Conservation (phyloP, 768 basidiomycete genomes). For the Saitozyma podzolica region DNA sequence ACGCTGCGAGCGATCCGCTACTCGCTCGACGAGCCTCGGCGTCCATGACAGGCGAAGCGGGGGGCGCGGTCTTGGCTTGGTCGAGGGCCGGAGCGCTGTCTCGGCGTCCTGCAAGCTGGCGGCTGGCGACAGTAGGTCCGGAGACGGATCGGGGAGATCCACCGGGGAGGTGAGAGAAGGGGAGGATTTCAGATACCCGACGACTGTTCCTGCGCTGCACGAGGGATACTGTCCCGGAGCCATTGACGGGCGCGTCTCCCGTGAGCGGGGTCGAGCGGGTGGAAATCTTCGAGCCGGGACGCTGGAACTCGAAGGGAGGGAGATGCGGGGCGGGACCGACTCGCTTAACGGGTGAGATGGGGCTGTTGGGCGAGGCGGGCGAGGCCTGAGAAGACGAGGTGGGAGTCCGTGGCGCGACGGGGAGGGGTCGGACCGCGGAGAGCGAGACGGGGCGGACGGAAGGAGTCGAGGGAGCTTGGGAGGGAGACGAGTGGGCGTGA, state of each 20-base stretch:
- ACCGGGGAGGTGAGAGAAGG: constrained; percentile 3
- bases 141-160: not conserved
- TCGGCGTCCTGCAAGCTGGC: not conserved
- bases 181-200: constrained; percentile 5
- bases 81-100: not conserved
- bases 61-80: constrained; percentile 1
- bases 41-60: constrained; percentile 2
- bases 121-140: not conserved
- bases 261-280: constrained; percentile 9
- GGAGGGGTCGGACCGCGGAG: constrained; percentile 5
- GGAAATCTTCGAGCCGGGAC: constrained; percentile 1
- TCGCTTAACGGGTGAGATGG: constrained; percentile 3
- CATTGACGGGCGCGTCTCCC: not conserved
- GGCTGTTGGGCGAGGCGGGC: not conserved
- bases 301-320: constrained; percentile 36
- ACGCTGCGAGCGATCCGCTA: no score
- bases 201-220: constrained; percentile 1
- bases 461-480: not conserved
- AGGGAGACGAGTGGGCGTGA: constrained; percentile 21
- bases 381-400: not conserved
- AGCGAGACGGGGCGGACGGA: constrained; percentile 7
- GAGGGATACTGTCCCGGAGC: not conserved
- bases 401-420: not conserved
- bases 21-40: constrained; percentile 1
- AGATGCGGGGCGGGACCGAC: constrained; percentile 17